phyloP scores from a whole-genome alignment of 805 yeast genomes.

The Hanseniaspora occidentalis region DNA sequence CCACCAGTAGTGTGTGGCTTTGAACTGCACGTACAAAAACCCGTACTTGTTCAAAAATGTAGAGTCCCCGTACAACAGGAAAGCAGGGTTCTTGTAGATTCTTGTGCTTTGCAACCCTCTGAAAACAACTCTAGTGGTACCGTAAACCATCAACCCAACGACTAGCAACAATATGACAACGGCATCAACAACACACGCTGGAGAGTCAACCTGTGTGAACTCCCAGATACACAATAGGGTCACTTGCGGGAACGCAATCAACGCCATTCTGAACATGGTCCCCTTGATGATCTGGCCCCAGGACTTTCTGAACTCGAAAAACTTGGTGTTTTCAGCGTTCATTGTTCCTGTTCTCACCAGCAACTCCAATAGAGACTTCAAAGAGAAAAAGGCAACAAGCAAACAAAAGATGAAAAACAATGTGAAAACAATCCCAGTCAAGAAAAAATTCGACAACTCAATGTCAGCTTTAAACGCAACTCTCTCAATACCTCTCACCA shows the following conservation, averaged over 20 bases:
- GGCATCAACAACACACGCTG: constrained; percentile 74
- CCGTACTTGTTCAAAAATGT: constrained; percentile 78
- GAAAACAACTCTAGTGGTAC: constrained; percentile 59
- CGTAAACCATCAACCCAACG: constrained; percentile 51
- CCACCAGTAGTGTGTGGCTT: constrained; percentile 82
- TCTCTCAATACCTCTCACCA: constrained; percentile 84
- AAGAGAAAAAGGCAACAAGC: constrained; percentile 41
- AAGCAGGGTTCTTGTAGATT: constrained; percentile 84
- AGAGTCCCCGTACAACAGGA: constrained; percentile 74
- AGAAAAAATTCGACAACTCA: constrained; percentile 74
- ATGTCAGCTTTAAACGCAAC: constrained; percentile 76
- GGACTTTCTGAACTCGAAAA: constrained; percentile 63
- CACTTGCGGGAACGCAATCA: constrained; percentile 81
- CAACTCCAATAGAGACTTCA: constrained; percentile 60
- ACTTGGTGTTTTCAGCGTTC: constrained; percentile 44
- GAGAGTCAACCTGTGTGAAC: constrained; percentile 69
- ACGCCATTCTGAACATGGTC: constrained; percentile 66
- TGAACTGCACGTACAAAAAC: constrained; percentile 80
- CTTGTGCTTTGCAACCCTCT: constrained; percentile 61
- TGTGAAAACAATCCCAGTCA: constrained; percentile 79
- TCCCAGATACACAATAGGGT: constrained; percentile 81
- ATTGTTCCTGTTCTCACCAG: constrained; percentile 45
- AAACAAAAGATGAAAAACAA: constrained; percentile 60
- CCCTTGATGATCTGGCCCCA: constrained; percentile 87
- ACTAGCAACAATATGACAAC: constrained; percentile 50